These are phyloP conservation scores for Actinomortierella wolfii DNA, from an alignment of 371 early-diverging fungal genomes.

Conservation along the genomic window DNA sequence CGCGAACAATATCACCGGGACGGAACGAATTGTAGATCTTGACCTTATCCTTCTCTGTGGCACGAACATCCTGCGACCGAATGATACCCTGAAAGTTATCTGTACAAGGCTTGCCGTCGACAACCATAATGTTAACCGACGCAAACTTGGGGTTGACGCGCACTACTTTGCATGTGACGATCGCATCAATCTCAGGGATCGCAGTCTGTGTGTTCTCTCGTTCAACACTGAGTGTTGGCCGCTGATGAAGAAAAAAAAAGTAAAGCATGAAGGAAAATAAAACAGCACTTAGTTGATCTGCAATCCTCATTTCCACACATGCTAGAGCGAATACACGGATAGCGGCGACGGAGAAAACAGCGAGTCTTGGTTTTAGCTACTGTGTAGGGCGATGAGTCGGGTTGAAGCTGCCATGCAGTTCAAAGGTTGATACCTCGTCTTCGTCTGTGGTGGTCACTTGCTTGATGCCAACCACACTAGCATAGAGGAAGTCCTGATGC, in stretches of 20 bases:
- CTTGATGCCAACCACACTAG: constrained; percentile 78
- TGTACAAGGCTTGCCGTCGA: constrained; percentile 79
- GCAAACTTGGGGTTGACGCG: constrained; percentile 88
- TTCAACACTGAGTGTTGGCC: constrained; percentile 65
- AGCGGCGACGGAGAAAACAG: constrained; percentile 1
- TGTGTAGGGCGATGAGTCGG: no score
- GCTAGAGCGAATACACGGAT: no score
- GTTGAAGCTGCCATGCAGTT: no score
- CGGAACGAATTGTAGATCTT: constrained; percentile 89
- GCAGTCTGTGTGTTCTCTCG: constrained; percentile 73
- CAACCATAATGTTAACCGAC: constrained; percentile 88
- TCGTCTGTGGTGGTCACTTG: constrained; percentile 44
- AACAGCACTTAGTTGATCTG: no score
- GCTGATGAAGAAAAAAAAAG: constrained; percentile 26
- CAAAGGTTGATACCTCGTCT: constrained; percentile 44
- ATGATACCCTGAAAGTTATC: constrained; percentile 95
- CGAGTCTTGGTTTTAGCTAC: no score
- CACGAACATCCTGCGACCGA: constrained; percentile 91
- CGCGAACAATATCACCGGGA: constrained; percentile 94
- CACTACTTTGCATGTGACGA: constrained; percentile 84
- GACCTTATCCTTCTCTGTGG: constrained; percentile 93
- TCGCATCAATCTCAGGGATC: constrained; percentile 83
- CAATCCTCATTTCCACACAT: no score
- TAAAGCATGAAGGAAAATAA: no score
- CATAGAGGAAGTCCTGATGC: constrained; percentile 77